Evolutionary conservation across 495 filamentous ascomycete species (phyloP).

Genomic region (Bacidia rubella): DNA sequence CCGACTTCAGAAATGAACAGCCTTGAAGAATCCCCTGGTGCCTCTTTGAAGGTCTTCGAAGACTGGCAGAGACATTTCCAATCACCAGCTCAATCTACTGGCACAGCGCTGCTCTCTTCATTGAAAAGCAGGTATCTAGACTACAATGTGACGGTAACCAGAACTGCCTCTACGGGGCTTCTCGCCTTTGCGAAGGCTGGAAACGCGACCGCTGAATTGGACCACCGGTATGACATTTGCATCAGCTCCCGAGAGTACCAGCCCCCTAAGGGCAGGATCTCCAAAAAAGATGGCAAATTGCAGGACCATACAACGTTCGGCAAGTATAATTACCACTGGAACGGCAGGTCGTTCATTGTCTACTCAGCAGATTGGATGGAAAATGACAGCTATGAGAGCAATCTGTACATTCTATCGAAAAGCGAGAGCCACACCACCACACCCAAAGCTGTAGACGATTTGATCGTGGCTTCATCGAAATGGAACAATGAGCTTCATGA

Average conservation of each 20-base stretch:
- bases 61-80: neutral
- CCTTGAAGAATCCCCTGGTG: neutral
- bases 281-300: neutral
- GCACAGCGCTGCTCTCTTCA: neutral
- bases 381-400: neutral
- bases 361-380: neutral
- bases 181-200: neutral
- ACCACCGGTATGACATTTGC: neutral
- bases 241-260: neutral
- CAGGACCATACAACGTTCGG: neutral
- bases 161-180: neutral
- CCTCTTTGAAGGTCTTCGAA: neutral
- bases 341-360: neutral
- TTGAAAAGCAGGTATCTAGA: neutral
- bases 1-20: too few species aligned
- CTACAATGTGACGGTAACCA: neutral
- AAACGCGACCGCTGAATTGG: neutral
- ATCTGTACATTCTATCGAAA: neutral
- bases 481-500: slow-evolving; percentile 5
- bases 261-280: neutral
- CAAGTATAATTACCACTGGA: slow-evolving; percentile 4
- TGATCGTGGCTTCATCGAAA: neutral
- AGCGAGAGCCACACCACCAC: neutral
- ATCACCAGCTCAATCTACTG: neutral
- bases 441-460: neutral